Conservation (phyloP, 352 stramenopile species). For the Globisporangium ultimum region DNA sequence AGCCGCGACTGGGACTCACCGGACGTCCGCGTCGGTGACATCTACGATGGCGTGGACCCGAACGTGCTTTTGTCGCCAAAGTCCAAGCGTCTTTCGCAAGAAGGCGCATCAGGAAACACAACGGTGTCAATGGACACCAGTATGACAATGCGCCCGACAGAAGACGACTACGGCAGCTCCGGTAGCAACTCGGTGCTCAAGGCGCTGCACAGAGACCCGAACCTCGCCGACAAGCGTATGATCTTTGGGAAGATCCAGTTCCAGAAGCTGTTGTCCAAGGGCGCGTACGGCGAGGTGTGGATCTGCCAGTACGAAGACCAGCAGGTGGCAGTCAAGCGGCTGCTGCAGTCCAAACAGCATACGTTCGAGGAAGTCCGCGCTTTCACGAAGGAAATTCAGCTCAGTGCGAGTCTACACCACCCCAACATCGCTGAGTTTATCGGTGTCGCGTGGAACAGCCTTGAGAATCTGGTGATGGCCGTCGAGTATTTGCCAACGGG, state of each 20-base stretch:
- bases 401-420: too few relatives aligned
- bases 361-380: constrained; percentile 34
- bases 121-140: not conserved
- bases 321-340: constrained; percentile 39
- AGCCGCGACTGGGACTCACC: not conserved
- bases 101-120: not conserved
- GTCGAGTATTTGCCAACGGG: too few relatives aligned
- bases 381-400: constrained; percentile 10
- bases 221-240: constrained; percentile 19
- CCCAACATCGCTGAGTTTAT: too few relatives aligned
- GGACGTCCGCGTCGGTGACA: not conserved
- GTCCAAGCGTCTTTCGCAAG: not conserved
- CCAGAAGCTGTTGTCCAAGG: constrained; percentile 17
- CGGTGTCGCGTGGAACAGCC: too few relatives aligned
- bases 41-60: not conserved
- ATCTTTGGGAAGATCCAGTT: constrained; percentile 32
- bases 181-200: constrained; percentile 19
- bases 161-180: constrained; percentile 20
- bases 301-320: constrained; percentile 37
- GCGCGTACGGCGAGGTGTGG: constrained; percentile 43
- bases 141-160: constrained; percentile 5
- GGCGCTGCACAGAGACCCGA: constrained; percentile 18
- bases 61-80: constrained; percentile 5
- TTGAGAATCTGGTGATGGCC: too few relatives aligned
- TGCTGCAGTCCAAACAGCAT: constrained; percentile 24